These are phyloP conservation scores for Polygonum maritimum DNA, from an alignment of 148 eudicot species.

Conservation along the genomic window DNA sequence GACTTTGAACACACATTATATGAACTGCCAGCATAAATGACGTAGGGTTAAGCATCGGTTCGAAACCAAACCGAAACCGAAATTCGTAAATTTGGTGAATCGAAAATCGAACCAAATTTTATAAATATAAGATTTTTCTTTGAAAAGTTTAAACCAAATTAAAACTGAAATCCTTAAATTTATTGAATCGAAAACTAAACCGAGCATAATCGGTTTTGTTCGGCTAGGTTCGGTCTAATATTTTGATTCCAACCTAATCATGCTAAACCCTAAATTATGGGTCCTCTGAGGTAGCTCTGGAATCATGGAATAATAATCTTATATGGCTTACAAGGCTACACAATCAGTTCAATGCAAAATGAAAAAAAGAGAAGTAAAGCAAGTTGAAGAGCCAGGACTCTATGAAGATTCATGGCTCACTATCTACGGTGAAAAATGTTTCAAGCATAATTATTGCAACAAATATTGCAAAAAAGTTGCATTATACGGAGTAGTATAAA, in stretches of 20 bases:
- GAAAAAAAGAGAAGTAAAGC: constrained; percentile 11
- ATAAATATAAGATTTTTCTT: no score
- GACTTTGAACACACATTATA: neutral
- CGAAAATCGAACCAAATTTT: no score
- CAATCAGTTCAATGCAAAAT: constrained; percentile 3
- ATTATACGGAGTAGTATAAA: neutral
- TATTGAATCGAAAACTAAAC: no score
- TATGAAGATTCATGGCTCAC: constrained; percentile 28
- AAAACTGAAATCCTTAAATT: no score
- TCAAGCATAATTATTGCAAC: neutral
- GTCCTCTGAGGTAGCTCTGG: neutral
- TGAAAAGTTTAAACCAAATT: no score
- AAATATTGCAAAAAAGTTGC: constrained; percentile 13
- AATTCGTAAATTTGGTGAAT: no score
- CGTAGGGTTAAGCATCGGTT: no score
- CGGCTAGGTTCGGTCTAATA: no score
- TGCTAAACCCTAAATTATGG: neutral
- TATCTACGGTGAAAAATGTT: constrained; percentile 36
- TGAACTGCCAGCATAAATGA: neutral
- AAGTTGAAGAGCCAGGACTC: constrained; percentile 18
- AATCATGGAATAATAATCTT: constrained; percentile 17
- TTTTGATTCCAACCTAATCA: no score
- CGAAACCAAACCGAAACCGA: no score
- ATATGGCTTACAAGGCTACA: constrained; percentile 1
- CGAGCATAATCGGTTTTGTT: no score